Conservation (phyloP, 805 yeast genomes). For the Sugiyamaella chiloensis region DNA sequence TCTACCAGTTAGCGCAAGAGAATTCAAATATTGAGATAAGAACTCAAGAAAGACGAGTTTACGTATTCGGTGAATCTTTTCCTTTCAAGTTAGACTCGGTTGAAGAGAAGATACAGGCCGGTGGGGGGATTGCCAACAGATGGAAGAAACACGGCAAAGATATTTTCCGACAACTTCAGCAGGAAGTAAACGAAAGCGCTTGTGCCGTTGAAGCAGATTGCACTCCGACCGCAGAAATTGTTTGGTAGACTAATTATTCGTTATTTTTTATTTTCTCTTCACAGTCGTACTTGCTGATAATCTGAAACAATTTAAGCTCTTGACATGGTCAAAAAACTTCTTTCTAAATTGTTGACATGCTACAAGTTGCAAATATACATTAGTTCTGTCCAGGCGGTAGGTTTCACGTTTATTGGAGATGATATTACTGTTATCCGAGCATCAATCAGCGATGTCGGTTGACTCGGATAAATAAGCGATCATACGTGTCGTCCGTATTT, state of each 20-base stretch:
- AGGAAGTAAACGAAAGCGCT: conserved; percentile 5
- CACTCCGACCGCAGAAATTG: not conserved
- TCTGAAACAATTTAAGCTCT: too few relatives aligned
- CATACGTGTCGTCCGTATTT: too few relatives aligned
- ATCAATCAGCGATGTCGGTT: too few relatives aligned
- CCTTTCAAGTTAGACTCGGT: conserved; percentile 15
- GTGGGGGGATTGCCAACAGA: conserved; percentile 17
- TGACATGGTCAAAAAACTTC: too few relatives aligned
- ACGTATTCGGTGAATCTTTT: conserved; percentile 9
- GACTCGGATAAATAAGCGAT: too few relatives aligned
- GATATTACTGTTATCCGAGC: too few relatives aligned
- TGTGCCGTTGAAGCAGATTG: not conserved
- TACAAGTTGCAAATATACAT: too few relatives aligned
- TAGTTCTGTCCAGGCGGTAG: too few relatives aligned
- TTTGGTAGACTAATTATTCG: not conserved
- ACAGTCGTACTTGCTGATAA: too few relatives aligned
- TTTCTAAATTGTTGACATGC: too few relatives aligned
- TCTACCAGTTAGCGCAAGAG: conserved; percentile 14
- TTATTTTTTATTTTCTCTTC: not conserved
- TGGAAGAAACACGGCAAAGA: conserved; percentile 16
- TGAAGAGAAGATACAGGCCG: conserved; percentile 13
- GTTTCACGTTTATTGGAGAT: too few relatives aligned
- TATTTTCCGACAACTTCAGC: conserved; percentile 13
- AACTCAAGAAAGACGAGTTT: conserved; percentile 11
- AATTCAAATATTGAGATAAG: conserved; percentile 5